Conservation (phyloP, 768 basidiomycete species). For the Suillus luteus region DNA sequence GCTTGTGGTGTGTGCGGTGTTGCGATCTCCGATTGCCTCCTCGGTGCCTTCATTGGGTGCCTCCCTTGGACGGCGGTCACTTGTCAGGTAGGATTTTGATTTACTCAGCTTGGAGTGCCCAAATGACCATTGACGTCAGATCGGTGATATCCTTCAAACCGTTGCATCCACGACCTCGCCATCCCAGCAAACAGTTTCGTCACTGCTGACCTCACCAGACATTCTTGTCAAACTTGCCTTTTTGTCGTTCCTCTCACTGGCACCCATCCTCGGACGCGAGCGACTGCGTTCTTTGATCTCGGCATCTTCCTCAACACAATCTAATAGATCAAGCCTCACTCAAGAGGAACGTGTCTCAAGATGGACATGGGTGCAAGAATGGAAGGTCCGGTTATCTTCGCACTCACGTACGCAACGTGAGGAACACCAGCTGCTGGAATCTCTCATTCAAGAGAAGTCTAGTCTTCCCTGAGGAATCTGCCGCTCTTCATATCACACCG, state of each 20-base stretch:
- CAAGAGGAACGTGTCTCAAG: conserved; percentile 42
- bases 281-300: conserved; percentile 60
- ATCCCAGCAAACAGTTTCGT: conserved; percentile 77
- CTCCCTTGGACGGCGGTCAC: conserved; percentile 92
- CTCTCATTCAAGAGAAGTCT: conserved; percentile 58
- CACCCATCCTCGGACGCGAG: conserved; percentile 81
- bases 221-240: conserved; percentile 84
- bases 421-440: conserved; percentile 47
- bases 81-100: conserved; percentile 63
- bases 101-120: conserved; percentile 15
- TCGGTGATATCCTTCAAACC: conserved; percentile 86
- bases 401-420: conserved; percentile 49
- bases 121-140: conserved; percentile 42
- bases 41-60: conserved; percentile 82
- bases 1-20: conserved; percentile 93
- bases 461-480: conserved; percentile 25
- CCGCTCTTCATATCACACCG: conserved; percentile 10
- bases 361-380: conserved; percentile 71
- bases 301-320: conserved; percentile 24
- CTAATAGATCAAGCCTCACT: conserved; percentile 21
- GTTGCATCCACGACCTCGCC: conserved; percentile 73
- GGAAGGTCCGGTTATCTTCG: conserved; percentile 61
- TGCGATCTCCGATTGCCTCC: conserved; percentile 66
- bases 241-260: conserved; percentile 80
- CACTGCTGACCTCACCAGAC: conserved; percentile 79